Evolutionary conservation across 1,284 basidiomycete genomes (phyloP).

Genomic region (Heliocybe sulcata): DNA sequence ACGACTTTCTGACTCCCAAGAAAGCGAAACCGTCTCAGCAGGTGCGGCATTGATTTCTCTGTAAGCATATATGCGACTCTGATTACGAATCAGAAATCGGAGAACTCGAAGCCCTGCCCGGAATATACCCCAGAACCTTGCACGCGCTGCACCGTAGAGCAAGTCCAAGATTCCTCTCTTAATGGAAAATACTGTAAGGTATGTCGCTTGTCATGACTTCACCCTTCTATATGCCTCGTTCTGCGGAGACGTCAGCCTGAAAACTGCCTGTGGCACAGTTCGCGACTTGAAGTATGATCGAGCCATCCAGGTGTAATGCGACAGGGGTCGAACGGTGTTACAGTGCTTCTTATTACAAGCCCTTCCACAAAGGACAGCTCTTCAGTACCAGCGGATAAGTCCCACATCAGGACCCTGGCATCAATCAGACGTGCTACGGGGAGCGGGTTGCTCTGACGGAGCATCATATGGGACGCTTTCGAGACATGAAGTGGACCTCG

Average conservation of each 20-base stretch:
- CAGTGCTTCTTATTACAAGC: too few relatives aligned
- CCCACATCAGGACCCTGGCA: too few relatives aligned
- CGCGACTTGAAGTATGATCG: too few relatives aligned
- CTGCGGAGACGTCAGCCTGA: background rate
- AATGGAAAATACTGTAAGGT: slow-evolving; percentile 31
- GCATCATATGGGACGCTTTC: too few relatives aligned
- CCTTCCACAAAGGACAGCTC: too few relatives aligned
- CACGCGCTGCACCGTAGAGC: slow-evolving; percentile 40
- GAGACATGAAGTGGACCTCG: background rate
- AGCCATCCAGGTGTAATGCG: too few relatives aligned
- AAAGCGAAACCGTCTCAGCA: slow-evolving; percentile 17
- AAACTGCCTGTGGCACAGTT: too few relatives aligned
- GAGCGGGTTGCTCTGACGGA: background rate
- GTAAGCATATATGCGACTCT: background rate
- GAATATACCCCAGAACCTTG: slow-evolving; percentile 18
- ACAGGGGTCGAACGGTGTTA: too few relatives aligned
- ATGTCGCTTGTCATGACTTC: slow-evolving; percentile 1
- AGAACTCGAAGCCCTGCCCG: background rate
- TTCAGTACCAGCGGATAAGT: too few relatives aligned
- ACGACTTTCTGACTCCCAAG: slow-evolving; percentile 24
- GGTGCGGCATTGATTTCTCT: slow-evolving; percentile 8
- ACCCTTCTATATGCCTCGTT: background rate
- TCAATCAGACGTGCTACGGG: too few relatives aligned
- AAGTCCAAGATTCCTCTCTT: slow-evolving; percentile 25
- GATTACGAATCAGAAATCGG: background rate